A percentile compares a stretch with the other conserved stretches of the same genome.
Evolutionary conservation across 495 filamentous ascomycete genomes (phyloP).

Genomic region (Pyrenula aspistea): DNA sequence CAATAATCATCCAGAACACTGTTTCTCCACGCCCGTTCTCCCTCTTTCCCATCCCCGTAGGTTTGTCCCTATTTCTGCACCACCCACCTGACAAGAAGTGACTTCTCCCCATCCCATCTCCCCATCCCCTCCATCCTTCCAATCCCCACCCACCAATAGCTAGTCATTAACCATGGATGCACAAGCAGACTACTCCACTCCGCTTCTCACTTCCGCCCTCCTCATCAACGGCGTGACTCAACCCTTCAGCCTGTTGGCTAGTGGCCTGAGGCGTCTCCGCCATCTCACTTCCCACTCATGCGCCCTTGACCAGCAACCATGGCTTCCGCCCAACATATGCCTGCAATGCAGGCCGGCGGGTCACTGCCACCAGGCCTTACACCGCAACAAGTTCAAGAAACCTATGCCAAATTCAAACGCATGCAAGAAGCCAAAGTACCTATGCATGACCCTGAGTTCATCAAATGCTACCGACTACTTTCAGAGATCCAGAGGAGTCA

Average conservation of each 20-base stretch:
- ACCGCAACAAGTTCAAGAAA: slow-evolving; percentile 49
- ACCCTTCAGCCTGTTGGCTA: neutral
- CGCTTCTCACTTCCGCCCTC: slow-evolving; percentile 1
- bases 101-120: slow-evolving; percentile 1
- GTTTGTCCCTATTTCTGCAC: neutral
- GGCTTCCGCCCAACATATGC: slow-evolving; percentile 65
- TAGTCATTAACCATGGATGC: neutral
- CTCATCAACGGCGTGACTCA: no score
- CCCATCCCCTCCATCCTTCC: slow-evolving; percentile 1
- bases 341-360: slow-evolving; percentile 49
- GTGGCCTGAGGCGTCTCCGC: neutral
- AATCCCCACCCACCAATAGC: neutral
- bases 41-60: neutral
- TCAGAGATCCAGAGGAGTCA: slow-evolving; percentile 50
- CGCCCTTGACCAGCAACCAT: slow-evolving; percentile 25
- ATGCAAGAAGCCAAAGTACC: slow-evolving; percentile 68
- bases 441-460: slow-evolving; percentile 65
- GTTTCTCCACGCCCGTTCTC: neutral
- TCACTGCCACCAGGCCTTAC: slow-evolving; percentile 42
- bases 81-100: neutral
- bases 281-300: neutral
- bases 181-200: neutral
- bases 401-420: slow-evolving; percentile 57
- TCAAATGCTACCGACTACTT: slow-evolving; percentile 60
- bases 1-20: neutral